Percentiles rank a stretch among this genome's conserved stretches.
Conservation (phyloP, 2,329 filamentous ascomycete genomes). For the Alternaria sp. region DNA sequence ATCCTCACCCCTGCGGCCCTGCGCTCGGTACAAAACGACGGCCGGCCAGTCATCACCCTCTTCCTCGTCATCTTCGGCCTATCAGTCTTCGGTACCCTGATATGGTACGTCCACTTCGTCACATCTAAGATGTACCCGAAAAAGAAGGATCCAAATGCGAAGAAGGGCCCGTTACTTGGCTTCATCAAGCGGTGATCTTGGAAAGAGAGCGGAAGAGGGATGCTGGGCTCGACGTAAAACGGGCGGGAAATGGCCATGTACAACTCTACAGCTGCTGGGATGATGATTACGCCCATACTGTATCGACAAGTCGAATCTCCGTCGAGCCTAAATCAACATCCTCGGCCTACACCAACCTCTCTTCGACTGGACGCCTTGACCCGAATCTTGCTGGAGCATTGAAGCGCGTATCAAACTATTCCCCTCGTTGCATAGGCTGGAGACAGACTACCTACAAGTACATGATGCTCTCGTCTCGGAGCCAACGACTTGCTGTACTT, state of each 20-base stretch:
- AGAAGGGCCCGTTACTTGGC: slow-evolving; percentile 31
- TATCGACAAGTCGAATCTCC: background rate
- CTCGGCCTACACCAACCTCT: background rate
- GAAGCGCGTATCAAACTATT: background rate
- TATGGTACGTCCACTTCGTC: slow-evolving; percentile 39
- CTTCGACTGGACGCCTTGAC: background rate
- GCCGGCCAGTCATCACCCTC: slow-evolving; percentile 84
- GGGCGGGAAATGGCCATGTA: background rate
- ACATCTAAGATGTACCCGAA: slow-evolving; percentile 37
- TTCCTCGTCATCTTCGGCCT: slow-evolving; percentile 80
- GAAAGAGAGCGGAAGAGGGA: background rate
- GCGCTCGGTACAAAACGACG: slow-evolving; percentile 55
- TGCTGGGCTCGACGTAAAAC: background rate
- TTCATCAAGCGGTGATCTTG: slow-evolving; percentile 27
- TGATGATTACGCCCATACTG: background rate
- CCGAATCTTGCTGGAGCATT: background rate
- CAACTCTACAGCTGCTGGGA: background rate
- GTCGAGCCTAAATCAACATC: background rate
- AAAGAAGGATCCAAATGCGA: slow-evolving; percentile 33
- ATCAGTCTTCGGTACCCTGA: slow-evolving; percentile 25
- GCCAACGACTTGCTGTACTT: slow-evolving; percentile 5
- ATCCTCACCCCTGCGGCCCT: slow-evolving; percentile 41
- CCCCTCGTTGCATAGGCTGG: background rate
- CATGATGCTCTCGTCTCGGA: background rate
- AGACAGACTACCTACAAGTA: background rate